Conservation (phyloP, 208 protist genomes). For the Leishmania martiniquensis region DNA sequence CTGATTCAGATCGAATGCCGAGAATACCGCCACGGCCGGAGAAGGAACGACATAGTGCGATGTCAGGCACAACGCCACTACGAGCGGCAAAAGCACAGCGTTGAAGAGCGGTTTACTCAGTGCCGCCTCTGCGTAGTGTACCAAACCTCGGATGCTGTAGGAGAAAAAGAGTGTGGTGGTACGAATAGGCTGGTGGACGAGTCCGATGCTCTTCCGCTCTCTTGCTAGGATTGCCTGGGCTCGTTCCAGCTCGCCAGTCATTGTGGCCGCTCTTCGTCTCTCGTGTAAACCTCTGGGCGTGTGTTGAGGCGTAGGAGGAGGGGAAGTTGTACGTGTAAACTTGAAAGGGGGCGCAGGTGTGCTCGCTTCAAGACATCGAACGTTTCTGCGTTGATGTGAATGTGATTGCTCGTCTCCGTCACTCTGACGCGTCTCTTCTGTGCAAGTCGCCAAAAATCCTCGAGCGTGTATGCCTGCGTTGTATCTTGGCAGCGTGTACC, state of each 20-base stretch:
- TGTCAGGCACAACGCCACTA: slow-evolving; percentile 33
- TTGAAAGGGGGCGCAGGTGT: background rate
- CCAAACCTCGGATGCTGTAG: slow-evolving; percentile 27
- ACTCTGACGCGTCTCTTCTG: background rate
- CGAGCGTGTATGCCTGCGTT: background rate
- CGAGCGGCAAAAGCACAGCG: slow-evolving; percentile 43
- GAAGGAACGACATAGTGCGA: slow-evolving; percentile 56
- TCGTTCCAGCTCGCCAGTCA: slow-evolving; percentile 30
- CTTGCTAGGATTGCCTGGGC: slow-evolving; percentile 37
- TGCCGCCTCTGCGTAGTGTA: slow-evolving; percentile 17
- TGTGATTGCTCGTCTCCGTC: background rate
- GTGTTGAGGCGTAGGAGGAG: background rate
- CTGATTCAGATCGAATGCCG: slow-evolving; percentile 47
- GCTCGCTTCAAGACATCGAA: background rate
- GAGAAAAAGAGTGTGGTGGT: slow-evolving; percentile 41
- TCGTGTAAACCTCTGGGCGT: background rate
- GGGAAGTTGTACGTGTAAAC: background rate
- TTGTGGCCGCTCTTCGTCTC: background rate
- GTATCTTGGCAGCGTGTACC: background rate
- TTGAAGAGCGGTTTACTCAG: slow-evolving; percentile 37
- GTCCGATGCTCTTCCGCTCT: slow-evolving; percentile 45
- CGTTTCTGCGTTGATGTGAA: background rate
- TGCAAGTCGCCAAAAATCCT: background rate
- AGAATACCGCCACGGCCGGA: slow-evolving; percentile 41
- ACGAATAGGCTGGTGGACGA: slow-evolving; percentile 45